Evolutionary conservation across 2,329 filamentous ascomycete genomes (phyloP), one percentile per base, ranked within the genome.

Genomic region (Endothia cerciana): DNA sequence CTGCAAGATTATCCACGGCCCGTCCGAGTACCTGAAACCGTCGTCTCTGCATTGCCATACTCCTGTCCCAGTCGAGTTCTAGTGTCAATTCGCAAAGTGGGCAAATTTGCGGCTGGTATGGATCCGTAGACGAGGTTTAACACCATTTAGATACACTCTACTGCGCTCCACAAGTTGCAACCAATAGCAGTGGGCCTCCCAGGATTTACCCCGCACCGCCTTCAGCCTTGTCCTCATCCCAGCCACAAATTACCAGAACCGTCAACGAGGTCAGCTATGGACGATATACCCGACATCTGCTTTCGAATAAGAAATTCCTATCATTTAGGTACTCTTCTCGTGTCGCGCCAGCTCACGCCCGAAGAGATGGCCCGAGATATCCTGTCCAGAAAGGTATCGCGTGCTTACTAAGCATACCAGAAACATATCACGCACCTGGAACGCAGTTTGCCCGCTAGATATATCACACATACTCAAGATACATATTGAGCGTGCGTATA

Each of bases 201-300:
- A 6, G 10, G 6, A 10, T 36, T 10, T 36, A 51, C 22, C 28
- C 47, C 47, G 25, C 47, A 51, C 47, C 47, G 47, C 47, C 47
- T 51, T 51, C 47, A 51, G 47, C 47, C 47, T 51, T 51, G 47
- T 51, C 47, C 43, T 3, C 7, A 19, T n/a, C 47, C 47, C 47
- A 51, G 47, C 47, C 47, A 51, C 47, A 15, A 51, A 51, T 51
- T 51, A 28, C 47, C 47, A 51, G 47, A 51, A 51, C 22, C 47
- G 47, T 51, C 47, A 22, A 51, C 4, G 22, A 51, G 10, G 33
- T 36, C 33, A 36, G 33, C 33, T 36, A 10, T 10, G 33, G 10
- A 10, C 33, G 33, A 17, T 22, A 47, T 22, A 28, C 28, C 28
- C 47, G 22, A 51, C 10, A 28, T 51, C 10, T 11, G n/a, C 25